A percentile compares a stretch with the other conserved stretches of the same genome.
Conservation (phyloP, 2,329 filamentous ascomycete species). For the Drechslera avenae region DNA sequence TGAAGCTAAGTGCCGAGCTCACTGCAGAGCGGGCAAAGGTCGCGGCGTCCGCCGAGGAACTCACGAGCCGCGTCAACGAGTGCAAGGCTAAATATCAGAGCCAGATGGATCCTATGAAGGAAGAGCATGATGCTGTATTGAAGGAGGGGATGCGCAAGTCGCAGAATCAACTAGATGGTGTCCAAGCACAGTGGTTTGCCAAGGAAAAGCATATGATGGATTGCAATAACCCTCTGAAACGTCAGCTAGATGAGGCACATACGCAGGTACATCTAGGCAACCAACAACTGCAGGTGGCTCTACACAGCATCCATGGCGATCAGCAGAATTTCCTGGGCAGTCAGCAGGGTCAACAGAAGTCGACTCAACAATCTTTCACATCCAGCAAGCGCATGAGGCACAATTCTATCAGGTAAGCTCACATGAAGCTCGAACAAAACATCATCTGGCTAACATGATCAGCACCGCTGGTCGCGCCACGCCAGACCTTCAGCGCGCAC, state of each 20-base stretch:
- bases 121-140: background rate
- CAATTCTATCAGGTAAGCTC: background rate
- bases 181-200: background rate
- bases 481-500: background rate
- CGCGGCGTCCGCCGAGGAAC: background rate
- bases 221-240: background rate
- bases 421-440: background rate
- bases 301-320: background rate
- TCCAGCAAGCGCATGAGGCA: slow-evolving; percentile 4
- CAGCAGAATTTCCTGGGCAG: background rate
- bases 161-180: background rate
- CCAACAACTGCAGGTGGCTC: background rate
- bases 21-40: background rate
- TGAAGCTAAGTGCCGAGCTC: background rate
- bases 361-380: background rate
- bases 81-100: background rate
- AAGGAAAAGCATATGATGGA: background rate
- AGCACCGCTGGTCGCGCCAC: background rate
- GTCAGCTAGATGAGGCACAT: background rate
- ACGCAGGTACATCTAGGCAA: background rate
- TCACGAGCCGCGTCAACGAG: background rate
- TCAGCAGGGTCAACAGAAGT: background rate
- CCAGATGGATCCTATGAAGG: background rate
- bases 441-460: background rate
- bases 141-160: background rate